Conservation (phyloP, 2,329 filamentous ascomycete species). For the Rutstroemia sp. region DNA sequence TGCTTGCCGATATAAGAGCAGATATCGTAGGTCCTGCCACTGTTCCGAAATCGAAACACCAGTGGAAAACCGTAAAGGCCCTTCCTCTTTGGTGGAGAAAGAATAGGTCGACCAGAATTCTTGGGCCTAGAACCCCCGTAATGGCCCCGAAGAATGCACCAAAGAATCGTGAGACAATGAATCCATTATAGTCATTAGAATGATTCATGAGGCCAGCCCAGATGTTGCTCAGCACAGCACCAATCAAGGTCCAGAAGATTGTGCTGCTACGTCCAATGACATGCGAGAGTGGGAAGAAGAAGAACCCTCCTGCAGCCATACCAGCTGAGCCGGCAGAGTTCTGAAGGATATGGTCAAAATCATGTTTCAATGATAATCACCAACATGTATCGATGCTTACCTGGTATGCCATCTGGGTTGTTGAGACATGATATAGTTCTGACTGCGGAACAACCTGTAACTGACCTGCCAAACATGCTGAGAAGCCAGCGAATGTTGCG, state of each 20-base stretch:
- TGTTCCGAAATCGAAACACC: conserved; percentile 33
- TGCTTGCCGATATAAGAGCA: conserved; percentile 33
- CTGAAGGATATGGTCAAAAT: conserved; percentile 6
- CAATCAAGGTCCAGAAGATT: conserved; percentile 34
- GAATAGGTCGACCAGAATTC: conserved; percentile 36
- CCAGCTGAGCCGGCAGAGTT: conserved; percentile 35
- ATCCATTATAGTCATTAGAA: conserved; percentile 30
- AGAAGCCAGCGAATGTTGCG: conserved; percentile 31
- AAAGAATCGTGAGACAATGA: conserved; percentile 33
- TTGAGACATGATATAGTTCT: conserved; percentile 29
- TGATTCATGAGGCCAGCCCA: conserved; percentile 34
- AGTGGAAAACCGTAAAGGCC: conserved; percentile 33
- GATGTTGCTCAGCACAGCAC: conserved; percentile 30
- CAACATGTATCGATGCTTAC: conserved; percentile 16
- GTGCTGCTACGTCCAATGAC: conserved; percentile 32
- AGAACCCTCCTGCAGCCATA: conserved; percentile 33
- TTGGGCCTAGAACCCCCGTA: conserved; percentile 33
- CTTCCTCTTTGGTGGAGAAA: conserved; percentile 37
- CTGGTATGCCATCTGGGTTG: conserved; percentile 29
- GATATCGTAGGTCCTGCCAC: conserved; percentile 33
- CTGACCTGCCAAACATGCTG: conserved; percentile 31
- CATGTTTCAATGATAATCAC: neutral
- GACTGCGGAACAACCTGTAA: conserved; percentile 32
- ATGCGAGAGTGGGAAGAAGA: conserved; percentile 33
- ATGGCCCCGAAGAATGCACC: conserved; percentile 35